These are phyloP conservation scores for Drechslerella dactyloides DNA, from an alignment of 2,329 filamentous ascomycete genomes.

Conservation along the genomic window DNA sequence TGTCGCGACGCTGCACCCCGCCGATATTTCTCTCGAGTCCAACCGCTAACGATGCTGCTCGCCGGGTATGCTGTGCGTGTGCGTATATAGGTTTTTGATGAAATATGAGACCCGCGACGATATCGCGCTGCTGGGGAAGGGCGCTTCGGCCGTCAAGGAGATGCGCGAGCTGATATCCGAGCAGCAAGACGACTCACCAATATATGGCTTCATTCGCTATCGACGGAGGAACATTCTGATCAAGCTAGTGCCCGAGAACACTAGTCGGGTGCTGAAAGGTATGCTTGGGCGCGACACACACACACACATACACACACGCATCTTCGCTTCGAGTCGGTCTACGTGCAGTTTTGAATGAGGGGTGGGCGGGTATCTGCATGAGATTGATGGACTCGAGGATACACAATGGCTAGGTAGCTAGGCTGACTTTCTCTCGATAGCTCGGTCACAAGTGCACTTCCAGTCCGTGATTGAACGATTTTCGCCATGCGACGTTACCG, in stretches of 20 bases:
- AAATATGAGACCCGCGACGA: constrained; percentile 90
- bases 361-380: no score
- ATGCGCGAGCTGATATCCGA: constrained; percentile 76
- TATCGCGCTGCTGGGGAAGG: constrained; percentile 76
- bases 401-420: not conserved
- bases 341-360: no score
- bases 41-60: constrained; percentile 20
- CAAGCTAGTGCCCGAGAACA: constrained; percentile 89
- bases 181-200: constrained; percentile 82
- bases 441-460: constrained; percentile 65
- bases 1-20: constrained; percentile 1
- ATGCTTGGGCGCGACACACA: constrained; percentile 55
- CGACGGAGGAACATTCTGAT: constrained; percentile 86
- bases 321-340: not conserved
- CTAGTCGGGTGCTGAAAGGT: constrained; percentile 93
- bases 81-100: constrained; percentile 92
- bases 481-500: constrained; percentile 82
- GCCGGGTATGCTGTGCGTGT: not conserved
- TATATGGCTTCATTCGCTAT: constrained; percentile 92
- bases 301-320: constrained; percentile 1
- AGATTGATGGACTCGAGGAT: no score
- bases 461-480: constrained; percentile 73
- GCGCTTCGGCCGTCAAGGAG: constrained; percentile 82
- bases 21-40: not conserved
- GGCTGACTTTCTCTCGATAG: constrained; percentile 30